phyloP scores from a whole-genome alignment of 305 asterid species.

The Coffea humblotiana region DNA sequence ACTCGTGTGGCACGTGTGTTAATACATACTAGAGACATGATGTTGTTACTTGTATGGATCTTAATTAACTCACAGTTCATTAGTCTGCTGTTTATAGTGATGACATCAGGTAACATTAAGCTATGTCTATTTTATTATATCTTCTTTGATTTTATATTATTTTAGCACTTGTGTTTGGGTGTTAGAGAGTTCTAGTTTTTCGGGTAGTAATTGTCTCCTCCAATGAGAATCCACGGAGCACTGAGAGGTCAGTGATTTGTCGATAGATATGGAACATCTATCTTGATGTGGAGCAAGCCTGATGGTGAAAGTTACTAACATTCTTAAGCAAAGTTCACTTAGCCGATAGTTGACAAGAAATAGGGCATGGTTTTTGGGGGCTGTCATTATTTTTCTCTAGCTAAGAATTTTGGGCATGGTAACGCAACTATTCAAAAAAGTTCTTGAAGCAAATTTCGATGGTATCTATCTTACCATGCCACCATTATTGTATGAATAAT shows the following conservation, averaged over 20 bases:
- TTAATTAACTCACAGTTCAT: background rate
- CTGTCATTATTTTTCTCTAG: background rate
- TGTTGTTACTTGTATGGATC: background rate
- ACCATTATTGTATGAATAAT: background rate
- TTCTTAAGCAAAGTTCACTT: background rate
- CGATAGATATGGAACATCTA: background rate
- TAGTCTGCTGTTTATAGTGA: background rate
- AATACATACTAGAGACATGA: background rate
- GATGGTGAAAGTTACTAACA: slow-evolving; percentile 7
- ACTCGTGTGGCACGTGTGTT: background rate
- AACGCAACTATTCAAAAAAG: background rate
- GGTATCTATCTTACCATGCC: background rate
- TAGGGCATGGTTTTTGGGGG: background rate
- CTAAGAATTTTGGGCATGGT: slow-evolving; percentile 5
- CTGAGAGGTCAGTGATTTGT: background rate
- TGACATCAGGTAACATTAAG: background rate
- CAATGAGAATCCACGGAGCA: background rate
- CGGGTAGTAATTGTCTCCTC: background rate
- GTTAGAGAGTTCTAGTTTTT: background rate
- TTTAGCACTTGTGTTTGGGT: background rate
- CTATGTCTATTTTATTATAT: background rate
- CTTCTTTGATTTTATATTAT: background rate
- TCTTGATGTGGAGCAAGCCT: slow-evolving; percentile 5
- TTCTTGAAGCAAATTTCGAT: background rate
- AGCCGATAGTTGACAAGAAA: background rate